These are phyloP conservation scores for Apiotrichum gamsii DNA, from an alignment of 1,284 basidiomycete species.

Conservation along the genomic window DNA sequence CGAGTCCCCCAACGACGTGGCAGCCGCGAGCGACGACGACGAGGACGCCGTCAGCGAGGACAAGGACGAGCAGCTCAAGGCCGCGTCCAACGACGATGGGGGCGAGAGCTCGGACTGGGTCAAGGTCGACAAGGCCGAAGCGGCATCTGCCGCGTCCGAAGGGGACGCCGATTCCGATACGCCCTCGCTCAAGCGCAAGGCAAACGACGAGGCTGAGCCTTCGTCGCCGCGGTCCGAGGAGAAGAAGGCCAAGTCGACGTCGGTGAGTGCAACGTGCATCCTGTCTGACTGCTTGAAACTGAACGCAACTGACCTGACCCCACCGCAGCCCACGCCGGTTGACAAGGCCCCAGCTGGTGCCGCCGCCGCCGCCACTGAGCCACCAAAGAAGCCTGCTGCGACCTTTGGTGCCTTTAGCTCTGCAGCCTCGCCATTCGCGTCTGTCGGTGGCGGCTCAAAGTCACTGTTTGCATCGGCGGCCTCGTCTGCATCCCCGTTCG, in stretches of 20 bases:
- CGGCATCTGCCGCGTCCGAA: conserved; percentile 4
- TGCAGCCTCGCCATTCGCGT: conserved; percentile 21
- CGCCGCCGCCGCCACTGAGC: conserved; percentile 8
- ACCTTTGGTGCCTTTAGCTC: conserved; percentile 56
- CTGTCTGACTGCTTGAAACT: no score
- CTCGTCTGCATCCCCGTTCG: conserved; percentile 56
- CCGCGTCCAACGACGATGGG: conserved; percentile 1
- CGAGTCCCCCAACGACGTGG: conserved; percentile 1
- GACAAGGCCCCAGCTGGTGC: no score
- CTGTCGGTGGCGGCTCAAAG: conserved; percentile 8
- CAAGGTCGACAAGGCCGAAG: conserved; percentile 20
- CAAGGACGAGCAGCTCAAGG: conserved; percentile 1
- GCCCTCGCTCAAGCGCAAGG: conserved; percentile 37
- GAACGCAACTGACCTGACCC: no score
- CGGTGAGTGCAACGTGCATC: no score
- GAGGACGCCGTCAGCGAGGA: conserved; percentile 6
- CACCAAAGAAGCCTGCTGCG: conserved; percentile 29
- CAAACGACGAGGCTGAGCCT: conserved; percentile 27
- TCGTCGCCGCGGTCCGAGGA: conserved; percentile 14
- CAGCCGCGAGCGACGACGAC: neutral
- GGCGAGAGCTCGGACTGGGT: conserved; percentile 13
- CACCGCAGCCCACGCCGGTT: no score
- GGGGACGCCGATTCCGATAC: conserved; percentile 8
- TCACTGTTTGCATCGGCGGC: conserved; percentile 16
- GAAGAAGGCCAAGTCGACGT: conserved; percentile 19